Evolutionary conservation across 2,329 filamentous ascomycete genomes (phyloP).

Genomic region (Aspergillus novoparasiticus): DNA sequence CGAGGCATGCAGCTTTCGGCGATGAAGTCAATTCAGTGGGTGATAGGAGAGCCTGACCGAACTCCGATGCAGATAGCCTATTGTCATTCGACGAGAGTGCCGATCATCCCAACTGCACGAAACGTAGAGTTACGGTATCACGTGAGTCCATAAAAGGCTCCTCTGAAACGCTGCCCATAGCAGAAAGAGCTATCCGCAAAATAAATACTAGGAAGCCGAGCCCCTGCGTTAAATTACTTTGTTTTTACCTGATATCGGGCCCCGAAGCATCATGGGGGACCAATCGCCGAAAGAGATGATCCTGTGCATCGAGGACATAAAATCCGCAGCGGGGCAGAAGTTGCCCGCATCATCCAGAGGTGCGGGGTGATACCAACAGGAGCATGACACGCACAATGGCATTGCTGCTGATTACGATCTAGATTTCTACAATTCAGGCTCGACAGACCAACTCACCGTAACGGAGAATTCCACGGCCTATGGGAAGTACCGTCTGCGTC

Average conservation of each 20-base stretch:
- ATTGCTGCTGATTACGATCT: neutral
- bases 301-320: constrained; percentile 15
- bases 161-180: neutral
- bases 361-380: neutral
- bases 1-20: neutral
- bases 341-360: constrained; percentile 6
- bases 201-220: neutral
- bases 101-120: neutral
- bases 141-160: neutral
- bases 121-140: neutral
- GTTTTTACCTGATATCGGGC: neutral
- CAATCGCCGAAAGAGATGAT: constrained; percentile 8
- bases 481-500: constrained; percentile 51
- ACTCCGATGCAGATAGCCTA: neutral
- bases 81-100: neutral
- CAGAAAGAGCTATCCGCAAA: neutral
- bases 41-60: neutral
- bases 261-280: neutral
- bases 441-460: constrained; percentile 41
- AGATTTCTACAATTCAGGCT: constrained; percentile 62
- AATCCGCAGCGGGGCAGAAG: constrained; percentile 9
- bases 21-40: neutral
- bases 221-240: neutral
- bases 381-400: neutral
- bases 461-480: constrained; percentile 57